These are phyloP conservation scores for Schizopora paradoxa DNA, from an alignment of 1,284 basidiomycete species.

Conservation along the genomic window DNA sequence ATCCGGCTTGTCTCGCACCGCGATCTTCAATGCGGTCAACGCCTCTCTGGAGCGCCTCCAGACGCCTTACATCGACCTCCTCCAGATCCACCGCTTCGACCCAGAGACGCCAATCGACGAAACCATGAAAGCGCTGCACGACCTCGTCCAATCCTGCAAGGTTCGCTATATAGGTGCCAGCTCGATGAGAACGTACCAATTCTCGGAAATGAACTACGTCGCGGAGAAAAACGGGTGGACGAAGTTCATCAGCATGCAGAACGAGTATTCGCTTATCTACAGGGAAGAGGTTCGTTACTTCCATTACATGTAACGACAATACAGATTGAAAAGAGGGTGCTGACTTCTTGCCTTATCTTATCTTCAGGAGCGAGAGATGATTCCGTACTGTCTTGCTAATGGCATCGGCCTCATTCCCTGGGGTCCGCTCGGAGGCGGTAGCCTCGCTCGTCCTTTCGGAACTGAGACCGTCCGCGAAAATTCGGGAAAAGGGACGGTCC, in stretches of 20 bases:
- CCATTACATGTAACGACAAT: constrained; percentile 23
- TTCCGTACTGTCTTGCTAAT: constrained; percentile 38
- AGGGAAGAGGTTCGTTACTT: constrained; percentile 30
- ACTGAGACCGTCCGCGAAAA: constrained; percentile 23
- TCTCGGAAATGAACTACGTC: constrained; percentile 35
- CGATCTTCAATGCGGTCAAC: constrained; percentile 40
- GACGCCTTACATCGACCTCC: constrained; percentile 41
- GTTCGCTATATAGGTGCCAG: constrained; percentile 40
- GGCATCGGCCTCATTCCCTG: constrained; percentile 42
- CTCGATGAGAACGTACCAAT: constrained; percentile 38
- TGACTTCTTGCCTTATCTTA: constrained; percentile 24
- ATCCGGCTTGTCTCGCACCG: constrained; percentile 35
- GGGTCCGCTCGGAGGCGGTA: constrained; percentile 33
- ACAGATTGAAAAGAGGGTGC: no score
- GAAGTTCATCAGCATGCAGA: constrained; percentile 34
- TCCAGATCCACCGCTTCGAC: constrained; percentile 40
- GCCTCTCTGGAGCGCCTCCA: constrained; percentile 37
- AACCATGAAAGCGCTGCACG: constrained; percentile 42
- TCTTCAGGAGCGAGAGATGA: constrained; percentile 40
- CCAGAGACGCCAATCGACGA: constrained; percentile 30
- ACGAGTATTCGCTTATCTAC: constrained; percentile 38
- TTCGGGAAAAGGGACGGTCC: constrained; percentile 23
- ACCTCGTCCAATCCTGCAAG: constrained; percentile 36
- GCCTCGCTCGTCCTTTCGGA: constrained; percentile 35
- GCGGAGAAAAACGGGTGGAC: constrained; percentile 32